Evolutionary conservation across 768 basidiomycete genomes (phyloP).

Genomic region (Favolaschia claudopus): DNA sequence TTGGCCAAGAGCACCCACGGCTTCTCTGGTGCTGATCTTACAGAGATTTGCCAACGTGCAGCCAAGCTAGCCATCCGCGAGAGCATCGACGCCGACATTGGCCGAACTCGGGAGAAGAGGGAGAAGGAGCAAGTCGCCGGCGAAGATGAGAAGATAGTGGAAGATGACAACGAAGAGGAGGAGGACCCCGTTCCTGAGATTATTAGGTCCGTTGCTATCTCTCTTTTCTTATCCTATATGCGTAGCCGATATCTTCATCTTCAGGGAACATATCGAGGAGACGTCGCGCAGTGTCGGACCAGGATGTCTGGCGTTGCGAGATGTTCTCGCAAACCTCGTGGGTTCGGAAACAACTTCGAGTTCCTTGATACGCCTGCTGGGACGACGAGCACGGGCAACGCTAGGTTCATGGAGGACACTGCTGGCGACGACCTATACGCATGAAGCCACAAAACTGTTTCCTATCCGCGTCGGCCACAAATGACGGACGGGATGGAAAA

Average conservation of each 20-base stretch:
- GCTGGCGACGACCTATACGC: slow-evolving; percentile 93
- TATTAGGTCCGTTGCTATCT: slow-evolving; percentile 64
- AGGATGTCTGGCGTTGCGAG: slow-evolving; percentile 96
- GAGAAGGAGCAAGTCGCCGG: slow-evolving; percentile 79
- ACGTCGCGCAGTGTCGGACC: slow-evolving; percentile 95
- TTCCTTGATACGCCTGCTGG: slow-evolving; percentile 80
- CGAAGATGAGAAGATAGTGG: no score
- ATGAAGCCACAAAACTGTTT: slow-evolving; percentile 43
- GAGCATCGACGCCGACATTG: slow-evolving; percentile 91
- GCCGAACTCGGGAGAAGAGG: slow-evolving; percentile 75
- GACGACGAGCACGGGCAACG: slow-evolving; percentile 60
- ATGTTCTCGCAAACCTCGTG: slow-evolving; percentile 95
- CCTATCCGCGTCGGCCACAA: no score
- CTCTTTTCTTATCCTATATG: neutral
- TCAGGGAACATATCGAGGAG: slow-evolving; percentile 94
- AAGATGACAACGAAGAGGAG: slow-evolving; percentile 70
- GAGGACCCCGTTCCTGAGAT: slow-evolving; percentile 93
- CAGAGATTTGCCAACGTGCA: no score
- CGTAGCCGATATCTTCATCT: slow-evolving; percentile 18
- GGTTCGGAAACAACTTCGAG: slow-evolving; percentile 94
- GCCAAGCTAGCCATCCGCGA: no score
- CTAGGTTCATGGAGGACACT: slow-evolving; percentile 82
- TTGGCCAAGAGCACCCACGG: no score
- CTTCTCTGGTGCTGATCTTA: no score
- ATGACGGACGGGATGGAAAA: no score